Evolutionary conservation across 331 rosid genomes (phyloP), one percentile per base, ranked within the genome.

Genomic region (Malus hybrid): DNA sequence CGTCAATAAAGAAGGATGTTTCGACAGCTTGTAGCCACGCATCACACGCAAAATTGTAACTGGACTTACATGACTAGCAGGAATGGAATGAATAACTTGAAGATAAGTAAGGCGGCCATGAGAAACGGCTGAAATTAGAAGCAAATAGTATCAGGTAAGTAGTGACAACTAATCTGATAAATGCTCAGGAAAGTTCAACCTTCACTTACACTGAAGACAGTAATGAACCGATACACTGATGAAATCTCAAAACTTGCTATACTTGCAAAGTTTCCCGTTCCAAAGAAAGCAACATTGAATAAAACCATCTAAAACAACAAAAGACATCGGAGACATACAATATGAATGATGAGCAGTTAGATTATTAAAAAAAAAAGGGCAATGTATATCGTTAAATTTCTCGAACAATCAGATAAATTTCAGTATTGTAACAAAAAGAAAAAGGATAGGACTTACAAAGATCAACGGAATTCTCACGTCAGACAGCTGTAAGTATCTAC

Each of bases 71-170:
- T 88, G 77, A 92, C 96, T 56, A 92, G 92, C 87, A 92, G 80
- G 88, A 92, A 90, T 60, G 96, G 97, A 77, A 92, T 92, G 81
- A 86, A 84, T 78, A 92, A 78, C 91, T 92, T 92, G 90, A 88
- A 88, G 81, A 92, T 87, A 26, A 92, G 96, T 42, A 92, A 87
- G 30, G 97, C 88, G 66, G 97, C 89, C 97, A 92, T 92, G 73
- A 92, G 88, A 78, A 90, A 92, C 44, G 96, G 97, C 97, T 92
- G 93, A 82, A 82, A 76, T 63, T 26, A 63, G 36, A 58, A 77
- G 72, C 46, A 48, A 81, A 64, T 57, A 16, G 64, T 68, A 74
- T 86, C 76, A 77, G 75, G 72, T 64, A 72, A 88, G 73, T 58
- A 75, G 75, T 62, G 42, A 58, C 15, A 62, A 58, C n/a, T 28